phyloP scores from a whole-genome alignment of 192 early-diverging fungal genomes.

The Backusella macrospora region DNA sequence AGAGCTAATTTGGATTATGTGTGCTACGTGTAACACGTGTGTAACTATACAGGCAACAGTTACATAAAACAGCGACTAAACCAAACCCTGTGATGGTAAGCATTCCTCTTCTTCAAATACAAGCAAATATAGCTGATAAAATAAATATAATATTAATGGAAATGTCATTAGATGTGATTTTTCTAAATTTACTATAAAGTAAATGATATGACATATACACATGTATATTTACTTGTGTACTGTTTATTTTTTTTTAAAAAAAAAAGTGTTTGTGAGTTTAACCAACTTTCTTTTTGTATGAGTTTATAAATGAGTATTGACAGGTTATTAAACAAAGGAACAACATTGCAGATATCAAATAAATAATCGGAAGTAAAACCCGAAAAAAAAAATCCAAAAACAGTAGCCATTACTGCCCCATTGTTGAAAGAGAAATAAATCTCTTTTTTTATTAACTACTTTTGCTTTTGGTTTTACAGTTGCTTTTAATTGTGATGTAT shows the following conservation, averaged over 20 bases:
- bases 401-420: background rate
- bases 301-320: constrained; percentile 10
- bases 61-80: background rate
- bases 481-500: background rate
- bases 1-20: background rate
- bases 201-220: background rate
- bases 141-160: background rate
- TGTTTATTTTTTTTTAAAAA: background rate
- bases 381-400: background rate
- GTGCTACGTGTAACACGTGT: background rate
- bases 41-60: constrained; percentile 4
- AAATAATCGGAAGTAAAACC: constrained; percentile 1
- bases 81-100: background rate
- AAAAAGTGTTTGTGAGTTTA: background rate
- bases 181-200: background rate
- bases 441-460: background rate
- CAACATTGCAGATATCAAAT: background rate
- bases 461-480: background rate
- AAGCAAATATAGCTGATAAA: background rate
- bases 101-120: background rate
- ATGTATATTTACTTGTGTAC: background rate
- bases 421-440: background rate
- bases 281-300: background rate
- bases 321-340: constrained; percentile 12
- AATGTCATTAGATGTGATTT: background rate